phyloP scores from a whole-genome alignment of 1,139 yeast genomes.

The Sugiyamaella xylanicola region DNA sequence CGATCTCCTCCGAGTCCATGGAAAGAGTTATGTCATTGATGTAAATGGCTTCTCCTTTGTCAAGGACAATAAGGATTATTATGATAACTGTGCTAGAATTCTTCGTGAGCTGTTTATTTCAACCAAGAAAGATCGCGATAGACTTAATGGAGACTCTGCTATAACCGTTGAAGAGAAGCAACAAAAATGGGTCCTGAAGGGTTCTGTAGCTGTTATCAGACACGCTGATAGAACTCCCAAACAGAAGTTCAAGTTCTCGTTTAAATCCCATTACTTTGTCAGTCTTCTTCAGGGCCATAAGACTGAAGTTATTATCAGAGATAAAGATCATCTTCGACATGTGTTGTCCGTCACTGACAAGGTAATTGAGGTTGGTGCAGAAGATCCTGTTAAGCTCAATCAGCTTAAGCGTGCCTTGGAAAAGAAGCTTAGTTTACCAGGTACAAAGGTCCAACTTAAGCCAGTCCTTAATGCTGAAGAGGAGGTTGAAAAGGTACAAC shows the following conservation, averaged over 20 bases:
- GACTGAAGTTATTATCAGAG: conserved; percentile 93
- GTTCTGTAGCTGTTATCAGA: conserved; percentile 85
- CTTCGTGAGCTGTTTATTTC: conserved; percentile 70
- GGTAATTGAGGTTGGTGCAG: conserved; percentile 77
- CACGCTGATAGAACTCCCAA: conserved; percentile 99
- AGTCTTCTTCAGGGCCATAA: conserved; percentile 90
- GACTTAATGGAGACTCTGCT: conserved; percentile 18
- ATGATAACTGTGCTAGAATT: conserved; percentile 79
- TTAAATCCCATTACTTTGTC: conserved; percentile 82
- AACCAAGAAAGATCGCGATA: conserved; percentile 58
- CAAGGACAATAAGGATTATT: conserved; percentile 85
- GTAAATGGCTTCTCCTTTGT: conserved; percentile 98
- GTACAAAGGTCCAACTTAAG: conserved; percentile 93
- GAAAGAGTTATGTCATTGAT: conserved; percentile 89
- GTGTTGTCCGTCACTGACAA: conserved; percentile 82
- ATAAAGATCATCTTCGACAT: conserved; percentile 79
- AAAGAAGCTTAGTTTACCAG: conserved; percentile 88
- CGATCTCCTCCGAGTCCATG: conserved; percentile 86
- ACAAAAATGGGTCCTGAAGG: conserved; percentile 97
- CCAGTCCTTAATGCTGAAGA: conserved; percentile 64
- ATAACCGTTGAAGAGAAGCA: conserved; percentile 64
- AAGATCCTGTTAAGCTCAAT: conserved; percentile 73
- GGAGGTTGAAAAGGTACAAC: conserved; percentile 86
- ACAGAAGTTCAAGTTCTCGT: conserved; percentile 94
- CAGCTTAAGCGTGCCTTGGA: conserved; percentile 83